Base-by-base conservation (phyloP, 148 eudicot species). In the Beta vulgaris region DNA sequence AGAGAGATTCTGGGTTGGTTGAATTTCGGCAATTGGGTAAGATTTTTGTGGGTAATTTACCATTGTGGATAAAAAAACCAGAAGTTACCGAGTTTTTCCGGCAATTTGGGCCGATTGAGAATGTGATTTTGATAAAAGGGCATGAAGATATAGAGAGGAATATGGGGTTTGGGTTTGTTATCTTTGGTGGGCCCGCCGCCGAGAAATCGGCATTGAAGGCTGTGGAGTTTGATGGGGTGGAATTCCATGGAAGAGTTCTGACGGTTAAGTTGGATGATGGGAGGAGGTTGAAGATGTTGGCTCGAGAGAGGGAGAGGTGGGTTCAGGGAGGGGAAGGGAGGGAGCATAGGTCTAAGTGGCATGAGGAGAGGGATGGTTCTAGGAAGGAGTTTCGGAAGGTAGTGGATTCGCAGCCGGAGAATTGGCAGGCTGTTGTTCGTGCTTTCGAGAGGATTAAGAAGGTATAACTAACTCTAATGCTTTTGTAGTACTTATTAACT, bases 161-260 rank as follows among this genome's bases (percentile, higher is more conserved):
- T 73, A 76, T 88, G 85, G 98, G 98, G 31, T 94, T 87, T 84
- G 97, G 97, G 81, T 94, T 94, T 73, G 91, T 94, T 55, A 83
- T 94, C 2, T 94, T 80, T 57, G 85, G 76, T 32, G 97, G 92
- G 40, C 35, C 71, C 3, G 69, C 64, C 14, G 91, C 90, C 19
- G 97, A 82, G 14, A 83, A 84, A 73, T 76, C 90, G 11, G 97
- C 98, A 3, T 76, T 85, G 85, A 86, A 85, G 84, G 98, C 98
- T 14, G 96, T 90, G 44, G 98, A 91, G 85, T 94, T 94, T 77
- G 98, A 94, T 44, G 98, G 98, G 36, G 88, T 92, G 68, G 98
- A 94, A 82, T 94, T 94, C 60, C 98, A 90, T 84, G 98, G 98
- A 78, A 90, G 97, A 82, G 86, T 86, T 3, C 58, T 94, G 87